phyloP scores from a whole-genome alignment of 169 alveolate species.

The Cryptosporidium parvum region DNA sequence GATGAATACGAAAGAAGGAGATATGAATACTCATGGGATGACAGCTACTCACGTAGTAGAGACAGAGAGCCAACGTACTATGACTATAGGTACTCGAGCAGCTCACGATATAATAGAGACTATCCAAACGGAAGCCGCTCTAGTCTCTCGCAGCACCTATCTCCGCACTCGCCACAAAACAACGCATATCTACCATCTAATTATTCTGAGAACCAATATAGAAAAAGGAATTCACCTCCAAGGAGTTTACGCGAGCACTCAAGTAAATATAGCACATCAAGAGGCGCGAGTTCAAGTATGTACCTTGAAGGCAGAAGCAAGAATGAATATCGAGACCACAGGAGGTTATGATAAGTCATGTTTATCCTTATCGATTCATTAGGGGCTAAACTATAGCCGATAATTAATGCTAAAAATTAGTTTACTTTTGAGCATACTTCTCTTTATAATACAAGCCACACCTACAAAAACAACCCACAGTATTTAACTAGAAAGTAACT shows the following conservation, averaged over 20 bases:
- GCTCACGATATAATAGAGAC: background rate
- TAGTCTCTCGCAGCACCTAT: background rate
- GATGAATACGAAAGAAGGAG: constrained; percentile 15
- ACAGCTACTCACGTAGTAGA: background rate
- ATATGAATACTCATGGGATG: constrained; percentile 7
- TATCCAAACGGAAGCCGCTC: background rate
- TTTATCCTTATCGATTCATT: background rate
- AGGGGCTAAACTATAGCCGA: background rate
- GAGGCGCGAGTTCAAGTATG: background rate
- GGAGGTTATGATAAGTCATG: background rate
- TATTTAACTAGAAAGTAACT: background rate
- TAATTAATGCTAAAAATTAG: background rate
- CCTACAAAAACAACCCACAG: background rate
- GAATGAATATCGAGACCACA: constrained; percentile 10
- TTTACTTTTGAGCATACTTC: background rate
- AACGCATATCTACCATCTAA: background rate
- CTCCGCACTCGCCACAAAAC: background rate
- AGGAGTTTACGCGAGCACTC: constrained; percentile 7
- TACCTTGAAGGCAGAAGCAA: background rate
- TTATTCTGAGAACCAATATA: background rate
- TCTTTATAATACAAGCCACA: too few species aligned
- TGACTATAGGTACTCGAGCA: constrained; percentile 7
- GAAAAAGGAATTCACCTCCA: constrained; percentile 6
- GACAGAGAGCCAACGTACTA: constrained; percentile 8
- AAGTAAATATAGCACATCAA: background rate